A percentile compares a stretch with the other conserved stretches of the same genome.
phyloP scores from a whole-genome alignment of 208 protist genomes.

The Crithidia brevicula region DNA sequence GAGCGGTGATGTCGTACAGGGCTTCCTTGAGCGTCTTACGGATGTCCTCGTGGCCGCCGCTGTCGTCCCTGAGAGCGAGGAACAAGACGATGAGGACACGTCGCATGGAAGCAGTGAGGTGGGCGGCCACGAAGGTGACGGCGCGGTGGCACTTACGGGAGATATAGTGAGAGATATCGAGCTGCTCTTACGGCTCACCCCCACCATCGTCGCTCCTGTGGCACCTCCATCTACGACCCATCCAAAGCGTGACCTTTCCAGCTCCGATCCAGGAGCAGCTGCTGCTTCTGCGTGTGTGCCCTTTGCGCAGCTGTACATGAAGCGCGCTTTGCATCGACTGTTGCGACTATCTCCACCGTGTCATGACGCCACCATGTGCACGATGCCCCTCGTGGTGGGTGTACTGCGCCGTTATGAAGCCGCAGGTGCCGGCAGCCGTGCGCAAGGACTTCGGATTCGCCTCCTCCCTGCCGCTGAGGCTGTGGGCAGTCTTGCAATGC shows the following conservation, averaged over 20 bases:
- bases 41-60: slow-evolving; percentile 14
- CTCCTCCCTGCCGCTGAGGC: slow-evolving; percentile 31
- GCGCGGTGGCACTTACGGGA: slow-evolving; percentile 6
- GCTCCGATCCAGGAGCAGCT: not conserved
- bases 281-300: not conserved
- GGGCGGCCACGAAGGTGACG: not conserved
- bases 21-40: slow-evolving; percentile 9
- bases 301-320: not conserved
- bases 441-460: slow-evolving; percentile 27
- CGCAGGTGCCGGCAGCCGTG: too few species aligned
- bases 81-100: not conserved
- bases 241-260: too few species aligned
- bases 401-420: slow-evolving; percentile 35
- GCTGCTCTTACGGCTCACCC: slow-evolving; percentile 16
- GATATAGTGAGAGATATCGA: slow-evolving; percentile 16
- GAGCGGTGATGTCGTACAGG: slow-evolving; percentile 1
- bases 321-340: slow-evolving; percentile 20
- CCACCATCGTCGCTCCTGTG: slow-evolving; percentile 1
- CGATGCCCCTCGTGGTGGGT: slow-evolving; percentile 39
- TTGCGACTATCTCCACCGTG: slow-evolving; percentile 23
- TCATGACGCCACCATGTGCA: slow-evolving; percentile 26
- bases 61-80: not conserved
- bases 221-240: not conserved
- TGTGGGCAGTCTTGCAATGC: not conserved
- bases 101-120: not conserved